Base-by-base conservation (phyloP, 768 basidiomycete genomes). In the Hypholoma fasciculare region DNA sequence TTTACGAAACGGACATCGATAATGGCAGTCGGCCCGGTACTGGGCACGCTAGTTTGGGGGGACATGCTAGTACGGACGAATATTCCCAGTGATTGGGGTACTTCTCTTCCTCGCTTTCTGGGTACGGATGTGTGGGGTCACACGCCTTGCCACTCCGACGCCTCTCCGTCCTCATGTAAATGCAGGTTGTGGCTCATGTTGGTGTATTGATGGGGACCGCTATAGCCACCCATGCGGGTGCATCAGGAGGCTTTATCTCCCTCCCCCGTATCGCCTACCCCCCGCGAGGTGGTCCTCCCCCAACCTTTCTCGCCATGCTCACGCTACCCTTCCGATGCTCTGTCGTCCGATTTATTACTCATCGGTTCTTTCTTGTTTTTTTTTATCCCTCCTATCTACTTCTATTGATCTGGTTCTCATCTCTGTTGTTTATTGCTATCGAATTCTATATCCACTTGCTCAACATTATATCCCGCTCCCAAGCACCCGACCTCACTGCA, bases 1-100 rank as follows among this genome's bases (percentile, higher is more conserved):
- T 76, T 36, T 78, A 76, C 60, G 72, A 78, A 36, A 75, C 78
- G 52, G 76, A 75, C 27, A 61, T 52, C 48, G 59, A 49, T 39
- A 44, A 42, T n/a, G 56, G 56, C 30, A 50, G 60, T 30, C 60
- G 65, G 57, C 62, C 65, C 34, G 62, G 65, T 14, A 63, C 62
- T 51, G 62, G 65, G 30, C 62, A 63, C 40, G 60, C 58, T 38
- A 63, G 61, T 50, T 54, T 63, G 36, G 61, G 55, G 55, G 63
- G 64, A 7, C 60, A 61, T 49, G 58, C 46, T 43, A 62, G 62
- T 47, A 58, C 56, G 46, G 60, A 63, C 49, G 65, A 63, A 34
- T 65, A 65, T 49, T 52, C 63, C 14, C 61, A 64, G 56, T 64
- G 57, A 64, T 60, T 47, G 16, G 27, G 43, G 34, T 23, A 43